Evolutionary conservation across 2,329 filamentous ascomycete species (phyloP).

Genomic region (Diplodia mutila): DNA sequence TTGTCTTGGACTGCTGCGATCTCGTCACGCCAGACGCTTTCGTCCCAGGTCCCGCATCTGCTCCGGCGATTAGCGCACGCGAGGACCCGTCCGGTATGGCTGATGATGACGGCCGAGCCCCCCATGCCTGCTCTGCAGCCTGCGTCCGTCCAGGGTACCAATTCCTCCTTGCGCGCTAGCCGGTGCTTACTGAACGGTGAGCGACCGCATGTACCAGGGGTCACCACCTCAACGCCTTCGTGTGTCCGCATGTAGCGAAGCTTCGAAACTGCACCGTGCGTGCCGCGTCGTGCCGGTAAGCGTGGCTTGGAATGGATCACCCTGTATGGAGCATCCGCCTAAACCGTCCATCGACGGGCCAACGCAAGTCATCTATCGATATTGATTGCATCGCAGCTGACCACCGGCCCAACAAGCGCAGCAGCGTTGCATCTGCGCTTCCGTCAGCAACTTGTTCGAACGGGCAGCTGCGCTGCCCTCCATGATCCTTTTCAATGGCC

Average conservation of each 20-base stretch:
- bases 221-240: slow-evolving; percentile 6
- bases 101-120: not conserved
- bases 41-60: slow-evolving; percentile 6
- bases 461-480: slow-evolving; percentile 20
- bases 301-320: slow-evolving; percentile 25
- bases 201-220: slow-evolving; percentile 22
- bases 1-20: not conserved
- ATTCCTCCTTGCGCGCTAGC: slow-evolving; percentile 15
- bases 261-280: slow-evolving; percentile 26
- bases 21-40: slow-evolving; percentile 14
- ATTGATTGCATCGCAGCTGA: slow-evolving; percentile 23
- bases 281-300: slow-evolving; percentile 24
- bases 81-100: not conserved
- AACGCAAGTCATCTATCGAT: slow-evolving; percentile 21
- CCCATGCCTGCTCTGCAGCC: not conserved
- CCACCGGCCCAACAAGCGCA: slow-evolving; percentile 6
- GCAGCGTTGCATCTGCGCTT: slow-evolving; percentile 17
- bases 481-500: slow-evolving; percentile 1
- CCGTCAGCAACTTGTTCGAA: slow-evolving; percentile 5
- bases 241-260: slow-evolving; percentile 24
- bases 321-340: slow-evolving; percentile 18
- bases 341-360: slow-evolving; percentile 14
- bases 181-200: slow-evolving; percentile 10
- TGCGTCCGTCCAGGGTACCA: not conserved
- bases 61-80: slow-evolving; percentile 15